phyloP scores from a whole-genome alignment of 2,329 filamentous ascomycete species.

The Cercospora sp. region DNA sequence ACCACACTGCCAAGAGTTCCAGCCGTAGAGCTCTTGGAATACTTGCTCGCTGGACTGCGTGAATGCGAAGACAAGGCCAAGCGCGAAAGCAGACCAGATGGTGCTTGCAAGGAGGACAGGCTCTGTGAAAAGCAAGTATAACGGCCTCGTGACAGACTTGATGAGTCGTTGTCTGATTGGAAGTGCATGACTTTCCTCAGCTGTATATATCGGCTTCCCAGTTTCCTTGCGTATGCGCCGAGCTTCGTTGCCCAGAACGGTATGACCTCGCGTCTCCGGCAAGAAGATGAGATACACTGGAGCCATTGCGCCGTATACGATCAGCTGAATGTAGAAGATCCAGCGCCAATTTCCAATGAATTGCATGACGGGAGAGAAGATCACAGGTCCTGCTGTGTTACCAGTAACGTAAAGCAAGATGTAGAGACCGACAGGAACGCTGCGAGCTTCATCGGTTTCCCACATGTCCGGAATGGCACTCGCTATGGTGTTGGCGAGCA shows the following conservation, averaged over 20 bases:
- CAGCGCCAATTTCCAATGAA: slow-evolving; percentile 40
- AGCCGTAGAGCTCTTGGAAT: slow-evolving; percentile 44
- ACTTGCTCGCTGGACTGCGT: slow-evolving; percentile 51
- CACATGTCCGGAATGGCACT: slow-evolving; percentile 44
- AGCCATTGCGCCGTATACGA: slow-evolving; percentile 48
- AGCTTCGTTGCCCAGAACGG: slow-evolving; percentile 47
- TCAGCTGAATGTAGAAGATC: slow-evolving; percentile 46
- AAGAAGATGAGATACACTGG: slow-evolving; percentile 44
- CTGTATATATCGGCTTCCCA: slow-evolving; percentile 32
- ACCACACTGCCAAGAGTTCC: slow-evolving; percentile 46
- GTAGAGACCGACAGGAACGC: slow-evolving; percentile 40
- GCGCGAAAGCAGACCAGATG: slow-evolving; percentile 51
- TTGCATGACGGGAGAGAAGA: slow-evolving; percentile 40
- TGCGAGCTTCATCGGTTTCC: slow-evolving; percentile 36
- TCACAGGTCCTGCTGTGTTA: slow-evolving; percentile 39
- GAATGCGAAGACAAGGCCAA: slow-evolving; percentile 52
- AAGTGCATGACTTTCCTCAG: slow-evolving; percentile 40
- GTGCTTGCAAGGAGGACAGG: slow-evolving; percentile 51
- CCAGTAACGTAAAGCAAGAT: slow-evolving; percentile 40
- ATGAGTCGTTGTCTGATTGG: slow-evolving; percentile 39
- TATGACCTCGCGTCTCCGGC: slow-evolving; percentile 49
- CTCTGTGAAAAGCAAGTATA: slow-evolving; percentile 51
- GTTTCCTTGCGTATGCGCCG: slow-evolving; percentile 37
- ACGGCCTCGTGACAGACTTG: slow-evolving; percentile 34
- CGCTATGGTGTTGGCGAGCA: slow-evolving; percentile 41